Evolutionary conservation across 306 rosid species (phyloP), one percentile per base, ranked within the genome.

Genomic region (Aeschynomene evenia): DNA sequence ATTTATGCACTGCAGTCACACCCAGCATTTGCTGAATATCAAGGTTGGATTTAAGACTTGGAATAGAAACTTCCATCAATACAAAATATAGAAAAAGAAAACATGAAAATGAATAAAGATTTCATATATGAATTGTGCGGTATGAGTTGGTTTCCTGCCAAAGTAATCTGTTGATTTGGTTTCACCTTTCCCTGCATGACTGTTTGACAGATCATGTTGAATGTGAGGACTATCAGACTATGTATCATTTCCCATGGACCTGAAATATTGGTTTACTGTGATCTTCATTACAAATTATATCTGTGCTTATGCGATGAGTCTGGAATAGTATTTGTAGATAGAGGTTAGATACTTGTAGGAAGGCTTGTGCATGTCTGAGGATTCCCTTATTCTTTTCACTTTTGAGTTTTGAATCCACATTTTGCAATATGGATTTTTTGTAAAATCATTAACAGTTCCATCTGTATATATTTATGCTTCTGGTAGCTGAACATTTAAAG

Each of bases 41-140:
- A 86, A 63, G 95, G 87, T 88, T 85, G 87, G 64, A 68, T 94
- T 26, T 86, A 74, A 76, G 88, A 90, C 81, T 84, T 93, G 77
- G 88, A 89, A 59, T 86, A 79, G 68, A 86, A 66, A 77, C 96
- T 94, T 73, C 66, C 89, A 12, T 76, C 95, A 48, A 58, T 82
- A 24, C 64, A 68, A 64, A 77, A 71, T 59, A 75, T 52, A 58
- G 89, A 82, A 60, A 79, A 75, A 57, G 54, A 73, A 72, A n/a
- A n/a, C n/a, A 46, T 83, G 71, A 81, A 76, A 31, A 42, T 14
- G 48, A 67, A 21, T 42, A 48, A 40, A 29, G 62, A 70, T 48
- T 62, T 72, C 65, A 46, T 73, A 58, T 33, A 61, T 36, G 54
- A 33, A 43, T 48, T 68, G n/a, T n/a, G 49, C 70, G 82, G 51